Conservation (phyloP, 345 rosid genomes). For the Acer campestre region DNA sequence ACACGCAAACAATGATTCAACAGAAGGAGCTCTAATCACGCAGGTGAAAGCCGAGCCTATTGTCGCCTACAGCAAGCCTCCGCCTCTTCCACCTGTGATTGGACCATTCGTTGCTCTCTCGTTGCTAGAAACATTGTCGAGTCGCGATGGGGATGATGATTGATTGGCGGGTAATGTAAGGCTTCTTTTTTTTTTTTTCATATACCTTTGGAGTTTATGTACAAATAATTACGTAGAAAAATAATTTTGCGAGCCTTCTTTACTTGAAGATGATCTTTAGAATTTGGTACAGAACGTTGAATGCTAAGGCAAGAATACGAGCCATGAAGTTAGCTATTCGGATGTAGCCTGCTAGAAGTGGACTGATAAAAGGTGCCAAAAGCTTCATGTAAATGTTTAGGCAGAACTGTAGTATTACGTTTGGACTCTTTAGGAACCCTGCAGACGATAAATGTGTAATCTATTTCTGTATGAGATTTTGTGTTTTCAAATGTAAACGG, state of each 20-base stretch:
- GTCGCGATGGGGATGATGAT: slow-evolving; percentile 43
- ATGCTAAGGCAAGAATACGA: slow-evolving; percentile 33
- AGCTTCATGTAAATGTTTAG: slow-evolving; percentile 40
- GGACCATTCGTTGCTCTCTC: slow-evolving; percentile 62
- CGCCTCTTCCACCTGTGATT: slow-evolving; percentile 46
- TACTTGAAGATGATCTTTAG: slow-evolving; percentile 42
- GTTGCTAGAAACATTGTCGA: slow-evolving; percentile 47
- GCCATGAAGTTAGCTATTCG: slow-evolving; percentile 42
- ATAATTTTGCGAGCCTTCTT: slow-evolving; percentile 13
- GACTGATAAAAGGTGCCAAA: slow-evolving; percentile 50
- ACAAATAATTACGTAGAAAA: not conserved
- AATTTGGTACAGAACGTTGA: slow-evolving; percentile 40
- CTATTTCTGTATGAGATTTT: not conserved
- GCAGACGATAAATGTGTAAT: slow-evolving; percentile 14
- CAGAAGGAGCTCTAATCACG: not conserved
- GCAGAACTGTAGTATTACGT: slow-evolving; percentile 38
- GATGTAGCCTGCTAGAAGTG: slow-evolving; percentile 51
- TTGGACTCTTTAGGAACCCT: slow-evolving; percentile 74
- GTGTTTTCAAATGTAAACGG: not conserved
- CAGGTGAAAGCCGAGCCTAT: slow-evolving; percentile 44
- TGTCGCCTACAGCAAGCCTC: slow-evolving; percentile 63
- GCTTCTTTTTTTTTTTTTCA: not conserved
- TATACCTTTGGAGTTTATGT: slow-evolving; percentile 8
- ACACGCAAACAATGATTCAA: slow-evolving; percentile 22
- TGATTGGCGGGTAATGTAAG: slow-evolving; percentile 28